Evolutionary conservation across 805 yeast species (phyloP).

Genomic region (Wickerhamiella azyma): DNA sequence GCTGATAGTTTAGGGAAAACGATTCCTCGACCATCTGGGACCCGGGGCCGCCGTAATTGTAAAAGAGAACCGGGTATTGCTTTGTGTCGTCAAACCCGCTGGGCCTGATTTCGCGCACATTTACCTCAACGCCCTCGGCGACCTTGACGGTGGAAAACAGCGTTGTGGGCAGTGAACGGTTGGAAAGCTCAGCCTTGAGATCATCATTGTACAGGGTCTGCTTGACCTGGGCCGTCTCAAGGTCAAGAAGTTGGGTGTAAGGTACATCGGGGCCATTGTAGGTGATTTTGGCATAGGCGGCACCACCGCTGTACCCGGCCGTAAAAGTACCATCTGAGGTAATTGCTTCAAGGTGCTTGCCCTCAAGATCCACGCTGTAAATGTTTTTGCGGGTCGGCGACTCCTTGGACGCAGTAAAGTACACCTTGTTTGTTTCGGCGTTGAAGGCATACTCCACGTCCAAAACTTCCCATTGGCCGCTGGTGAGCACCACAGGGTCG

Average conservation of each 20-base stretch:
- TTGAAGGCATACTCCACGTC: slow-evolving; percentile 43
- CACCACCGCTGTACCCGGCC: slow-evolving; percentile 68
- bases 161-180: slow-evolving; percentile 33
- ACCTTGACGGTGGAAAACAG: slow-evolving; percentile 33
- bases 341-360: slow-evolving; percentile 33
- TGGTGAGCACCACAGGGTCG: slow-evolving; percentile 45
- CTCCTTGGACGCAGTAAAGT: slow-evolving; percentile 60
- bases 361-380: slow-evolving; percentile 48
- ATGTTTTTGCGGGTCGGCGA: slow-evolving; percentile 77
- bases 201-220: slow-evolving; percentile 21
- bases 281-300: slow-evolving; percentile 54
- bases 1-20: slow-evolving; percentile 53
- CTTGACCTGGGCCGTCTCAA: slow-evolving; percentile 24
- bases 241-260: slow-evolving; percentile 41
- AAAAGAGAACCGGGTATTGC: slow-evolving; percentile 77
- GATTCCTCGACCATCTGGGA: slow-evolving; percentile 64
- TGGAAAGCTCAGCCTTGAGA: slow-evolving; percentile 18
- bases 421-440: slow-evolving; percentile 39
- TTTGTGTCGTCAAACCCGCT: slow-evolving; percentile 43
- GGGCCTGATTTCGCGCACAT: slow-evolving; percentile 68
- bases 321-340: slow-evolving; percentile 51
- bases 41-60: slow-evolving; percentile 92
- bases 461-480: slow-evolving; percentile 84
- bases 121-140: slow-evolving; percentile 29
- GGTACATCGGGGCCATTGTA: slow-evolving; percentile 75